Conservation (phyloP, 1,139 yeast species). For the Candida tunisiensis region DNA sequence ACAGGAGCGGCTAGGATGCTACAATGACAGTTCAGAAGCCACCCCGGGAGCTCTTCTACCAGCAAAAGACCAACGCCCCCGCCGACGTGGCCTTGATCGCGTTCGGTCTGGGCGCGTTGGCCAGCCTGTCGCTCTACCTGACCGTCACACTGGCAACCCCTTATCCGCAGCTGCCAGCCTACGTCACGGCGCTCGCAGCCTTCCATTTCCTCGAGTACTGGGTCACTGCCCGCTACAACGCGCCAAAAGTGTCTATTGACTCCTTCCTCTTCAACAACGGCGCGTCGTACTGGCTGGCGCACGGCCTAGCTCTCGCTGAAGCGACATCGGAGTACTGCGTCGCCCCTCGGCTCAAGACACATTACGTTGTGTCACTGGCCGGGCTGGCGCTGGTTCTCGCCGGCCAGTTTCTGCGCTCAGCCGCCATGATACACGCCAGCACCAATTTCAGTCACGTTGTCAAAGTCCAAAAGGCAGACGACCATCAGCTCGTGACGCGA, state of each 20-base stretch:
- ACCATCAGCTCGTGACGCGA: slow-evolving; percentile 49
- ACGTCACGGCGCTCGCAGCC: slow-evolving; percentile 32
- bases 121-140: slow-evolving; percentile 6
- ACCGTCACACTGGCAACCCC: slow-evolving; percentile 1
- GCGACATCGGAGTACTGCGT: slow-evolving; percentile 8
- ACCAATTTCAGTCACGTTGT: slow-evolving; percentile 77
- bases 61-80: slow-evolving; percentile 4
- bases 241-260: slow-evolving; percentile 41
- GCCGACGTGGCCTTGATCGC: slow-evolving; percentile 24
- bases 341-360: slow-evolving; percentile 20
- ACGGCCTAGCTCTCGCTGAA: not conserved
- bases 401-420: slow-evolving; percentile 56
- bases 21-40: too few species aligned
- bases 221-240: slow-evolving; percentile 60
- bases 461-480: slow-evolving; percentile 31
- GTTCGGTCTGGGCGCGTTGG: slow-evolving; percentile 14
- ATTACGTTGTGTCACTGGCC: slow-evolving; percentile 4
- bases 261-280: slow-evolving; percentile 4
- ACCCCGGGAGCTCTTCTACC: not conserved
- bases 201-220: slow-evolving; percentile 77
- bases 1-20: too few species aligned
- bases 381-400: slow-evolving; percentile 32
- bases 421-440: slow-evolving; percentile 81
- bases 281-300: not conserved
- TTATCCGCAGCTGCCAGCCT: slow-evolving; percentile 23